These are phyloP conservation scores for Neurospora sp. DNA, from an alignment of 495 filamentous ascomycete species.

Conservation along the genomic window DNA sequence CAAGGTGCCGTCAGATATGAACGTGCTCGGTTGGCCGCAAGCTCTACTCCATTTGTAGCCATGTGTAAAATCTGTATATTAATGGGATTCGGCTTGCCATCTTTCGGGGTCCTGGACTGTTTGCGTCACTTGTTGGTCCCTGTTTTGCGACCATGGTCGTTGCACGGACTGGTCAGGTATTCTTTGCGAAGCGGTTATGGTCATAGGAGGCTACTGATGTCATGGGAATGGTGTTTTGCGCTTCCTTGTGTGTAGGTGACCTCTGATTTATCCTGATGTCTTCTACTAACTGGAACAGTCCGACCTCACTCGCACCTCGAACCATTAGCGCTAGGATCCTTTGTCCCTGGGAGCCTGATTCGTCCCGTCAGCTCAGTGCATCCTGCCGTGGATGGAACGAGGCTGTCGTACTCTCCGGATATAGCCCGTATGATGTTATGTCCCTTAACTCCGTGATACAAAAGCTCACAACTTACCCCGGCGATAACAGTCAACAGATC, in stretches of 20 bases:
- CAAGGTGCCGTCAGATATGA: background rate
- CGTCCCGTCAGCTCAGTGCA: background rate
- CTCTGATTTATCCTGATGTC: background rate
- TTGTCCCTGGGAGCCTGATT: background rate
- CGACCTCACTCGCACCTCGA: background rate
- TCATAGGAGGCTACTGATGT: background rate
- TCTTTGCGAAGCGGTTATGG: background rate
- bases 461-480: background rate
- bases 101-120: background rate
- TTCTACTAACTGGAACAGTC: background rate
- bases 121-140: background rate
- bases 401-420: background rate
- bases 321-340: background rate
- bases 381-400: background rate
- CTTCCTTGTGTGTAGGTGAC: background rate
- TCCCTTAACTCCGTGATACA: background rate
- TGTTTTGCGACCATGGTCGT: background rate
- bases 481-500: background rate
- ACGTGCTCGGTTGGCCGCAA: background rate
- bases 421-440: background rate
- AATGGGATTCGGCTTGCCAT: slow-evolving; percentile 5
- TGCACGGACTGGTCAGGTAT: background rate
- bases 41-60: background rate
- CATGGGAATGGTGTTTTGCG: background rate
- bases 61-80: slow-evolving; percentile 19